Evolutionary conservation across 805 yeast species (phyloP).

Genomic region (Zygosaccharomyces gambellarensis): DNA sequence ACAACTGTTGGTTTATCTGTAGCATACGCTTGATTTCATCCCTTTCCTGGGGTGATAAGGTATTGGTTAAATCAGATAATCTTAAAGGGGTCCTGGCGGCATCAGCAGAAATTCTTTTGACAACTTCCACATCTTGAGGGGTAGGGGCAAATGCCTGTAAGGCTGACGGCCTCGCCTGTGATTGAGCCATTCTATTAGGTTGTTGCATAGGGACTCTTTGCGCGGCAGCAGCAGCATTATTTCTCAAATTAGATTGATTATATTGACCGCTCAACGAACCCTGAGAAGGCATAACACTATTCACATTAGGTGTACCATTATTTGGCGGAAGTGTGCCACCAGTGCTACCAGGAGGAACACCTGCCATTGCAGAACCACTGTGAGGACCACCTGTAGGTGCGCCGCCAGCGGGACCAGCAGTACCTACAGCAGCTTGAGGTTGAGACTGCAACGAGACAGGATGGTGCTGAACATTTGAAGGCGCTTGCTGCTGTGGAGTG

Average conservation of each 20-base stretch:
- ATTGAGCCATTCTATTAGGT: conserved; percentile 14
- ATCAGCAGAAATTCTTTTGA: conserved; percentile 63
- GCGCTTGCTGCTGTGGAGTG: conserved; percentile 11
- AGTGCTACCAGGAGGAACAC: background rate
- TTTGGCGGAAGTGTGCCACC: background rate
- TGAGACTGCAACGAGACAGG: conserved; percentile 9
- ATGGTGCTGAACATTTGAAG: conserved; percentile 9
- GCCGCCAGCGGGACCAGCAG: conserved; percentile 3
- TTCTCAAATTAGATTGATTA: conserved; percentile 6
- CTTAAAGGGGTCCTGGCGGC: conserved; percentile 63
- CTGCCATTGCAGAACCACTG: background rate
- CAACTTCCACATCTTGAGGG: conserved; percentile 57
- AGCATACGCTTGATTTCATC: conserved; percentile 52
- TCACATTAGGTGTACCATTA: background rate
- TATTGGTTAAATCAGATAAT: conserved; percentile 59
- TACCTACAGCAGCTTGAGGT: conserved; percentile 4
- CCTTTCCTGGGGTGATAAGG: conserved; percentile 61
- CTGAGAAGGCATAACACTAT: background rate
- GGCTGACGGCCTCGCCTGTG: conserved; percentile 21
- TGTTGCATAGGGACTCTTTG: conserved; percentile 9
- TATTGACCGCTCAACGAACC: conserved; percentile 5
- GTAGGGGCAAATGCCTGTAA: conserved; percentile 38
- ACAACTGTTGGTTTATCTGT: conserved; percentile 45
- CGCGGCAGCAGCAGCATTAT: conserved; percentile 15
- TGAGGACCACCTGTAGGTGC: conserved; percentile 1